Evolutionary conservation across 1,284 basidiomycete species (phyloP).

Genomic region (Sanghuangporus baumii): DNA sequence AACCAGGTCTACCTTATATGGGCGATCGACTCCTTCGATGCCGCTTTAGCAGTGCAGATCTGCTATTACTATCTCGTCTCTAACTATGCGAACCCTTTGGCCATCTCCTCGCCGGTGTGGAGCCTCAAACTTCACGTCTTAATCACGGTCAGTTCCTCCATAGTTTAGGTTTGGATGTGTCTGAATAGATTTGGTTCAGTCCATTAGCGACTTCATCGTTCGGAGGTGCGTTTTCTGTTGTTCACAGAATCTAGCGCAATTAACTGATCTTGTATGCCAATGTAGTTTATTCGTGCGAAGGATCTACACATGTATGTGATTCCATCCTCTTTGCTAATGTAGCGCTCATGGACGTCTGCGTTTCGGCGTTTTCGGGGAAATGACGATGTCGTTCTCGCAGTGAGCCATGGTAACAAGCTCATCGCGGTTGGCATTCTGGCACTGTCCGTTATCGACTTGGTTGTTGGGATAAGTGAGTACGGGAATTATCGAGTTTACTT

Average conservation of each 20-base stretch:
- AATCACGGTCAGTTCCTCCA: conserved; percentile 11
- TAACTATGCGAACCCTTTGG: conserved; percentile 40
- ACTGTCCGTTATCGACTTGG: conserved; percentile 22
- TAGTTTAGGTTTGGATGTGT: not conserved
- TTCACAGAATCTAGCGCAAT: not conserved
- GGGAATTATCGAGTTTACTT: not conserved
- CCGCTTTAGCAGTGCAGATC: conserved; percentile 22
- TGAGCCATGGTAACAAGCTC: conserved; percentile 19
- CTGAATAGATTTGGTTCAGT: conserved; percentile 14
- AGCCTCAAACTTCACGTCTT: conserved; percentile 16
- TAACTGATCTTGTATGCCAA: not conserved
- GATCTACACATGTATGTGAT: conserved; percentile 21
- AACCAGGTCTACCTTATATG: conserved; percentile 38
- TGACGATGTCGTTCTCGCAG: conserved; percentile 6
- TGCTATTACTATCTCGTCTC: conserved; percentile 48
- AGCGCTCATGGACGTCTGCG: not conserved
- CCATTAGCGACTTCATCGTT: conserved; percentile 23
- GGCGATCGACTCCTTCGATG: conserved; percentile 25
- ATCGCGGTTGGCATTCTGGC: conserved; percentile 20
- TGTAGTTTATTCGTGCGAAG: conserved; percentile 24
- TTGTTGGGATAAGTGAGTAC: conserved; percentile 24
- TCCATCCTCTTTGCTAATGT: not conserved
- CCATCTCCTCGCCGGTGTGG: conserved; percentile 42
- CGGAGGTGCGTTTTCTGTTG: conserved; percentile 19
- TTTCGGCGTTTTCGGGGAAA: not conserved